These are phyloP conservation scores for Puya raimondii DNA, from an alignment of 176 grass and related monocot genomes.

Conservation along the genomic window DNA sequence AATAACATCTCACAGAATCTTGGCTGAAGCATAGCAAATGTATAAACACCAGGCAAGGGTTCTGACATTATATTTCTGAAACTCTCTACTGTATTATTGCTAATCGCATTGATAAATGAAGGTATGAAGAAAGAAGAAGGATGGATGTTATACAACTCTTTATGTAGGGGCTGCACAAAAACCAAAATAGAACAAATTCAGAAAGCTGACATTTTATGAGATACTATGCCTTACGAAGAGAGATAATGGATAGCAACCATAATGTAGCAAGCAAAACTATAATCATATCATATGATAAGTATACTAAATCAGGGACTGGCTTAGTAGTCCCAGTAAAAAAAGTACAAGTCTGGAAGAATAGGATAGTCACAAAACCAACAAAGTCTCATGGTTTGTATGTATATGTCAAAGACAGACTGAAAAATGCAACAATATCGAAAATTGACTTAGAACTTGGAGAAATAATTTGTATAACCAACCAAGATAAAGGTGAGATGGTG, in stretches of 20 bases:
- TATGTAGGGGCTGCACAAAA: constrained; percentile 61
- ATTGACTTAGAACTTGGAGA: no score
- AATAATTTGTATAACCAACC: no score
- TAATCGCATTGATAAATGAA: constrained; percentile 74
- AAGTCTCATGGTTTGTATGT: no score
- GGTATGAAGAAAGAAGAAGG: constrained; percentile 73
- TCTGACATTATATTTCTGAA: constrained; percentile 74
- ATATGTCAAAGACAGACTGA: no score
- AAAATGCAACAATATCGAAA: no score
- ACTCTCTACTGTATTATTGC: constrained; percentile 68
- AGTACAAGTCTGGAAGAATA: no score
- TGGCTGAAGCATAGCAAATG: constrained; percentile 88
- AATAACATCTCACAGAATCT: constrained; percentile 76
- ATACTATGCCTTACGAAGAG: background rate
- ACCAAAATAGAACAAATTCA: background rate
- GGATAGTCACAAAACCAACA: no score
- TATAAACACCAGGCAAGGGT: constrained; percentile 83
- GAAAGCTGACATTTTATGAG: background rate
- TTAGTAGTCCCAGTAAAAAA: no score
- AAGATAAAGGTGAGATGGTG: no score
- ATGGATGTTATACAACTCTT: constrained; percentile 66
- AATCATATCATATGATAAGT: no score
- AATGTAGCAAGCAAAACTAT: no score
- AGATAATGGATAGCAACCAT: background rate
- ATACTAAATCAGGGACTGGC: no score